These are phyloP conservation scores for Coniochaeta sp. DNA, from an alignment of 2,329 filamentous ascomycete genomes.

Conservation along the genomic window DNA sequence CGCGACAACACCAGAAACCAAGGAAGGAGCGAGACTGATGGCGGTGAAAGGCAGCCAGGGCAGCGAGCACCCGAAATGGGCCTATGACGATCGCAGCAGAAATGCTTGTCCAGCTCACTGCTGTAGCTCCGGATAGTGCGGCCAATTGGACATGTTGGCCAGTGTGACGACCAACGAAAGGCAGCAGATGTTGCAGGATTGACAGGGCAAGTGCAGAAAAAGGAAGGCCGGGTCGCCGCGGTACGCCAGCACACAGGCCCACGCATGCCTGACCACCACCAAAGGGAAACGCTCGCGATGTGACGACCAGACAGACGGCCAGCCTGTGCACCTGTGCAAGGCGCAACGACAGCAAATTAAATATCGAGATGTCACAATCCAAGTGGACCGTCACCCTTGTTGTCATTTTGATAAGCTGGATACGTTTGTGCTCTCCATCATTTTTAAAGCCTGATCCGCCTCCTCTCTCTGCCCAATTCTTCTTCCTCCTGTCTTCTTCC, in stretches of 20 bases:
- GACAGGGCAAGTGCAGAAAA: background rate
- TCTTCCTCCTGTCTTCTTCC: slow-evolving; percentile 21
- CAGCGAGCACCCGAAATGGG: background rate
- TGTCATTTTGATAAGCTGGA: background rate
- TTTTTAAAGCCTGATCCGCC: slow-evolving; percentile 41
- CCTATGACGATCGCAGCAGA: slow-evolving; percentile 1
- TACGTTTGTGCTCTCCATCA: background rate
- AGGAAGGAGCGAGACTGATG: background rate
- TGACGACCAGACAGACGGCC: background rate
- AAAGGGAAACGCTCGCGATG: background rate
- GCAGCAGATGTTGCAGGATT: background rate
- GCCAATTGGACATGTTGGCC: too few relatives aligned
- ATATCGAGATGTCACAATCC: background rate
- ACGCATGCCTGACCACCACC: background rate
- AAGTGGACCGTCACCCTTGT: background rate
- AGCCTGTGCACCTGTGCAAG: background rate
- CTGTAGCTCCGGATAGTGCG: background rate
- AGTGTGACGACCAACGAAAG: background rate
- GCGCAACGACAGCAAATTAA: slow-evolving; percentile 2
- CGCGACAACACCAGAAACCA: background rate
- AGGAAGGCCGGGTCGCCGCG: background rate
- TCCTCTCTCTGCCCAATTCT: slow-evolving; percentile 34
- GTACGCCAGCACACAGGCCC: background rate
- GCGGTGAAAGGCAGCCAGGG: slow-evolving; percentile 1
- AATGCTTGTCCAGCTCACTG: background rate